Percentiles rank a stretch among this genome's conserved stretches.
Evolutionary conservation across 352 stramenopile species (phyloP).

Genomic region (Pythium apleroticum): DNA sequence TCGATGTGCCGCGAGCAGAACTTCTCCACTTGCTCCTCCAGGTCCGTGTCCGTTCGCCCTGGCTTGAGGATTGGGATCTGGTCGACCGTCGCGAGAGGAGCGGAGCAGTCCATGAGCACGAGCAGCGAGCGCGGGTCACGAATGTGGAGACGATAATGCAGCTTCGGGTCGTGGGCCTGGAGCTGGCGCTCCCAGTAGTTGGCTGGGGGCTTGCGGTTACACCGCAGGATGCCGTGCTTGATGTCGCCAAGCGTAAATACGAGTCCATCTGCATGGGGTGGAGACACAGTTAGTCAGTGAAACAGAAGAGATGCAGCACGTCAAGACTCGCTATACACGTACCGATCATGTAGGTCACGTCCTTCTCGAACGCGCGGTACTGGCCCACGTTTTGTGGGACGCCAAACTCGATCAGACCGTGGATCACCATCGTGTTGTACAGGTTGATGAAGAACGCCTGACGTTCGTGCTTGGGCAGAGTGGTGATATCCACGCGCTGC

Average conservation of each 20-base stretch:
- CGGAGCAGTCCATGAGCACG: constrained; percentile 75
- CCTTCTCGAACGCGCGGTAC: constrained; percentile 83
- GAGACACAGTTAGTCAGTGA: constrained; percentile 6
- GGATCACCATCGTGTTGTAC: constrained; percentile 88
- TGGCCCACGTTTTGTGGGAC: constrained; percentile 83
- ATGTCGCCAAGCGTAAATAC: constrained; percentile 85
- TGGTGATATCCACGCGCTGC: constrained; percentile 70
- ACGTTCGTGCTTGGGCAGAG: constrained; percentile 78
- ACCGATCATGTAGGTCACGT: constrained; percentile 79
- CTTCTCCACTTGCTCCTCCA: constrained; percentile 81
- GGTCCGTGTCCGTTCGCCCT: constrained; percentile 79
- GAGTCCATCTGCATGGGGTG: constrained; percentile 40
- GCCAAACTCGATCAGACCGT: constrained; percentile 83
- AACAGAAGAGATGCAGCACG: not conserved
- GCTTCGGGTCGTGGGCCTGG: constrained; percentile 75
- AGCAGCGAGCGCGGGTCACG: constrained; percentile 81
- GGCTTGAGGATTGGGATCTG: constrained; percentile 81
- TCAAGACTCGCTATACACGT: constrained; percentile 2
- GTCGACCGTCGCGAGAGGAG: constrained; percentile 53
- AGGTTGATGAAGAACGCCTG: constrained; percentile 91
- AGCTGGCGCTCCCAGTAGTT: constrained; percentile 88
- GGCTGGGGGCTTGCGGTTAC: constrained; percentile 84
- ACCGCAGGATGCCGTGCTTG: constrained; percentile 85
- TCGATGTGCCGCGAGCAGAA: constrained; percentile 69
- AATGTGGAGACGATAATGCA: constrained; percentile 86